Base-by-base conservation (phyloP, 805 yeast genomes). In the Torulaspora franciscae region DNA sequence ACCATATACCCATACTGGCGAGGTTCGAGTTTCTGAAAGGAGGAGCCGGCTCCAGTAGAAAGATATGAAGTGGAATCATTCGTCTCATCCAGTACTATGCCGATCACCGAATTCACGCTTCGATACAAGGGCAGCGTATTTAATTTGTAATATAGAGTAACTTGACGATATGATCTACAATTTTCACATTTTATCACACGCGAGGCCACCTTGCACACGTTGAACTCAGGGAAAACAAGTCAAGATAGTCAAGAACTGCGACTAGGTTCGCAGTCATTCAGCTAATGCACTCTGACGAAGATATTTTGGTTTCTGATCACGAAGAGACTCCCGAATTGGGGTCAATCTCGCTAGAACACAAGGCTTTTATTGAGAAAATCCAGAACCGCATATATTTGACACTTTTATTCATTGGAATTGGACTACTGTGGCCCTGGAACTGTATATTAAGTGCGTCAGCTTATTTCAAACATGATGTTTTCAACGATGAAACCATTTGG, bases 381-480 rank as follows among this genome's bases (percentile, higher is more conserved):
- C 49, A 45, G 30, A 53, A 62, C 27, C 32, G 56, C 9, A 52
- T 57, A 37, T 86, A 85, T 57, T 23, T 74, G 8, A 77, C 91
- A 0, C 88, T 83, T 57, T 66, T 80, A 19, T 54, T 77, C 9
- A 73, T 85, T 6, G 97, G 97, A 0, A 72, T 87, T 10, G 83
- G 95, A 1, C 71, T 84, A 15, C 71, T 91, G 15, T 91, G 98
- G 97, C 98, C 98, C 0, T 91, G 98, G 96, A 93, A 91, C 70
- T 81, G 93, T 54, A 83, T 90, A 51, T 66, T 93, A 7, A 80
- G 95, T 1, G 96, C 96, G 0, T 77, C 95, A 0, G 83, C 84
- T 7, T 89, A 87, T 65, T 87, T 88, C 57, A 76, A 47, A 74
- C 77, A 51, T 61, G 89, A 54, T 78, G 54, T 65, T 9, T 64